Evolutionary conservation across 805 yeast genomes (phyloP).

Genomic region (Ogataea sp.): DNA sequence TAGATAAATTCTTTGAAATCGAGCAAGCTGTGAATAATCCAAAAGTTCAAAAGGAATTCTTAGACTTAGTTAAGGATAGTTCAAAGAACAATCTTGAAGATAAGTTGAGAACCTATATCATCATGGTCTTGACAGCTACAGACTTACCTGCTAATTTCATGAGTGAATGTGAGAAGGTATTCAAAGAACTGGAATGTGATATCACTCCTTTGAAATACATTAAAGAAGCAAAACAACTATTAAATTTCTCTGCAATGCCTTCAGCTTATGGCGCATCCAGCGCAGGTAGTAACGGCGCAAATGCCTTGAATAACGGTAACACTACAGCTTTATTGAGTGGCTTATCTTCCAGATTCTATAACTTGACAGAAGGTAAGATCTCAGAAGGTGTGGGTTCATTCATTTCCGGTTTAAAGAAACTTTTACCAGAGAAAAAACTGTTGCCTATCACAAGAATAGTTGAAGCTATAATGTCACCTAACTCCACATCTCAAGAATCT

Average conservation of each 20-base stretch:
- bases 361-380: conserved; percentile 70
- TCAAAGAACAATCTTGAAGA: conserved; percentile 55
- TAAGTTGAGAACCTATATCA: conserved; percentile 82
- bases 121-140: conserved; percentile 53
- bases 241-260: conserved; percentile 39
- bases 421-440: conserved; percentile 80
- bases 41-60: conserved; percentile 48
- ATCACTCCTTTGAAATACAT: conserved; percentile 63
- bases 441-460: conserved; percentile 87
- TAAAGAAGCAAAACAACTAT: conserved; percentile 71
- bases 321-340: conserved; percentile 59
- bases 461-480: conserved; percentile 86
- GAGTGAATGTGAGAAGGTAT: conserved; percentile 54
- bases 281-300: no score
- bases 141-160: conserved; percentile 39
- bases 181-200: conserved; percentile 50
- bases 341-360: conserved; percentile 68
- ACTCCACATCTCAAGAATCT: conserved; percentile 51
- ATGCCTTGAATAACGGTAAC: conserved; percentile 24
- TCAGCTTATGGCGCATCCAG: no score
- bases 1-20: conserved; percentile 89
- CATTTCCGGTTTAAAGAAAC: conserved; percentile 78
- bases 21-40: conserved; percentile 75
- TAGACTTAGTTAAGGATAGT: conserved; percentile 44
- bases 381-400: conserved; percentile 87